Conservation (phyloP, 2,329 filamentous ascomycete genomes). For the Allantophomopsis cytisporea region DNA sequence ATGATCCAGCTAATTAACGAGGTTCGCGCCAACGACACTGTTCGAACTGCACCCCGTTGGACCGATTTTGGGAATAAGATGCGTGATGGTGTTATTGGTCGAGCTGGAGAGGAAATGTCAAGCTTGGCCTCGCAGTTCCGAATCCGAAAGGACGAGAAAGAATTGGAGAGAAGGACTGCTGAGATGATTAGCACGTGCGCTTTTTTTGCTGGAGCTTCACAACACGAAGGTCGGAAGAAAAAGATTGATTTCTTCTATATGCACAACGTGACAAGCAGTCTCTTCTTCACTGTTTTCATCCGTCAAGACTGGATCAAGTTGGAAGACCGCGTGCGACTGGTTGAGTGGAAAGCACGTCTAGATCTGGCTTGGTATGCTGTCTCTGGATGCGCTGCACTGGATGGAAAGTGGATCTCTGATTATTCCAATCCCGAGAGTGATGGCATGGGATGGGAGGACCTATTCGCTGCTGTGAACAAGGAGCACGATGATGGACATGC, state of each 20-base stretch:
- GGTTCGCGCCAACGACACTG: slow-evolving; percentile 35
- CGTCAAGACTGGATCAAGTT: slow-evolving; percentile 43
- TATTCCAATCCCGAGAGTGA: slow-evolving; percentile 22
- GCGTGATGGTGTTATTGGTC: too few relatives aligned
- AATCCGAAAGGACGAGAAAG: slow-evolving; percentile 44
- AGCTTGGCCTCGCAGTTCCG: too few relatives aligned
- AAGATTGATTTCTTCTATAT: slow-evolving; percentile 56
- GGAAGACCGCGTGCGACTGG: slow-evolving; percentile 48
- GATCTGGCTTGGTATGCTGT: slow-evolving; percentile 64
- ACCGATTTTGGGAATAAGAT: slow-evolving; percentile 45
- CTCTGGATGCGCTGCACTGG: slow-evolving; percentile 45
- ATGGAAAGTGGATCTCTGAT: slow-evolving; percentile 45
- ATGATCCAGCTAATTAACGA: slow-evolving; percentile 49
- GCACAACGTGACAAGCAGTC: slow-evolving; percentile 55
- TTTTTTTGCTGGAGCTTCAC: slow-evolving; percentile 31
- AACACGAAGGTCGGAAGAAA: slow-evolving; percentile 42
- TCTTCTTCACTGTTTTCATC: slow-evolving; percentile 60
- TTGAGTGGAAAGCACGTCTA: slow-evolving; percentile 69
- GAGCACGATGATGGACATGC: slow-evolving; percentile 65
- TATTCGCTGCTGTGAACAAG: slow-evolving; percentile 29
- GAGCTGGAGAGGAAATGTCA: too few relatives aligned
- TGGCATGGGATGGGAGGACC: slow-evolving; percentile 14
- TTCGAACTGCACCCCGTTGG: slow-evolving; percentile 34
- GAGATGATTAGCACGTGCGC: slow-evolving; percentile 56
- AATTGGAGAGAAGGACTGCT: slow-evolving; percentile 29